Base-by-base conservation (phyloP, 805 yeast species). In the Candida mattraensis region DNA sequence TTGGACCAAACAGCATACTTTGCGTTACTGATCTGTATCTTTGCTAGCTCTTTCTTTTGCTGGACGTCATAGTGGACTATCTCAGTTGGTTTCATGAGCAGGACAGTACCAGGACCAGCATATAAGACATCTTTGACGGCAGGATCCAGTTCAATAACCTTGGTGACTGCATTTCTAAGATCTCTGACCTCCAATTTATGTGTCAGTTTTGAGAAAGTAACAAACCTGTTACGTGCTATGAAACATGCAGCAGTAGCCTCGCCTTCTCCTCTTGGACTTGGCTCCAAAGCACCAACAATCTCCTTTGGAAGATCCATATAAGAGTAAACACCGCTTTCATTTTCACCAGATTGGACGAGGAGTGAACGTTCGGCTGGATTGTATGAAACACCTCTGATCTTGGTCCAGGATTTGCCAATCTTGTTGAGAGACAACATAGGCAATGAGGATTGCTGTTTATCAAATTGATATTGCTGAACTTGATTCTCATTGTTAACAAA, bases 141-240 rank as follows among this genome's bases (percentile, higher is more conserved):
- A 12, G 64, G 47, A 41, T 83, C 89, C 45, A 85, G 61, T 51
- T 80, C 81, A 44, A 93, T 78, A 5, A 85, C 66, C 60, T 89
- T 91, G 24, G 99, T 93, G 35, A 80, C 73, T 40, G 83, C 70
- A 63, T 89, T 87, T 48, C 75, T 79, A 57, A 89, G 70, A 58
- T 89, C 96, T 61, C 84, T 83, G 35, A 93, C 83, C 48, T 84
- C 86, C 49, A 93, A 72, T n/a, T 76, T 66, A 51, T 79, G 79
- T 11, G 78, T 58, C 9, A 77, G 53, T 55, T 79, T 82, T 38
- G 76, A 67, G 59, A 83, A 86, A 20, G 85, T 86, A 38, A 86
- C 94, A 63, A 87, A 93, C 64, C 99, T 75, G 67, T 93, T 93
- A 61, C 99, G 83, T 10, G 97, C 88, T 51, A 94, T 87, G 61